Evolutionary conservation across 768 basidiomycete genomes (phyloP).

Genomic region (Hydnomerulius pinastri): DNA sequence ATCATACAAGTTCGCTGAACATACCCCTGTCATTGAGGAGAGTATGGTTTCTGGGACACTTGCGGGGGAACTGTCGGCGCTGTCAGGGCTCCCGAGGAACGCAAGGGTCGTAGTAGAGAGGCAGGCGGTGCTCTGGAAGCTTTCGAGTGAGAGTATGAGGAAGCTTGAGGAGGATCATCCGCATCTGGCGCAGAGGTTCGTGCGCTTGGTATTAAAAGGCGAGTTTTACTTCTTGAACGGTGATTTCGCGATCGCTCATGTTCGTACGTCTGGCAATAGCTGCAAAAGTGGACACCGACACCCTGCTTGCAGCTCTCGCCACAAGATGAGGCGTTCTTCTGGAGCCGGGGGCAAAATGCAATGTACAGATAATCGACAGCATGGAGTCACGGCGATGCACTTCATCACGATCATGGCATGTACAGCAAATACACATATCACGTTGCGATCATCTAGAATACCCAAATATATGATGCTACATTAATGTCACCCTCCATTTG

Average conservation of each 20-base stretch:
- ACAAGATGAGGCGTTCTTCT: slow-evolving; percentile 28
- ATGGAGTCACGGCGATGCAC: background rate
- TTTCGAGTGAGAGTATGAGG: slow-evolving; percentile 59
- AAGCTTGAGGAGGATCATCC: slow-evolving; percentile 70
- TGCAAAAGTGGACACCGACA: slow-evolving; percentile 67
- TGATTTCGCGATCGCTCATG: background rate
- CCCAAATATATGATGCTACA: background rate
- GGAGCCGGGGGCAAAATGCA: slow-evolving; percentile 1
- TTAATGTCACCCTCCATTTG: too few relatives aligned
- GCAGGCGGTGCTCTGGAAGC: slow-evolving; percentile 78
- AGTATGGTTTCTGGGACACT: slow-evolving; percentile 93
- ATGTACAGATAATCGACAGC: background rate
- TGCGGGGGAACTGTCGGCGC: slow-evolving; percentile 86
- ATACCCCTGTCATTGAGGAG: slow-evolving; percentile 71
- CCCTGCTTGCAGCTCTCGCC: slow-evolving; percentile 58
- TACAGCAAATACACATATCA: background rate
- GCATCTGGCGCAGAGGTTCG: slow-evolving; percentile 62
- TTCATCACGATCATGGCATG: background rate
- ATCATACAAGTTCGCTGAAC: slow-evolving; percentile 74
- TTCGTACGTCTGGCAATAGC: slow-evolving; percentile 36
- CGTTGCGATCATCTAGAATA: background rate
- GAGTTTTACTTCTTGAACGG: slow-evolving; percentile 14
- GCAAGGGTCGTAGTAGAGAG: slow-evolving; percentile 84
- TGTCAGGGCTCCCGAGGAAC: slow-evolving; percentile 80
- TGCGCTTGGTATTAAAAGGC: slow-evolving; percentile 76